phyloP scores from a whole-genome alignment of 2,329 filamentous ascomycete species.

The Claviceps sorghi region DNA sequence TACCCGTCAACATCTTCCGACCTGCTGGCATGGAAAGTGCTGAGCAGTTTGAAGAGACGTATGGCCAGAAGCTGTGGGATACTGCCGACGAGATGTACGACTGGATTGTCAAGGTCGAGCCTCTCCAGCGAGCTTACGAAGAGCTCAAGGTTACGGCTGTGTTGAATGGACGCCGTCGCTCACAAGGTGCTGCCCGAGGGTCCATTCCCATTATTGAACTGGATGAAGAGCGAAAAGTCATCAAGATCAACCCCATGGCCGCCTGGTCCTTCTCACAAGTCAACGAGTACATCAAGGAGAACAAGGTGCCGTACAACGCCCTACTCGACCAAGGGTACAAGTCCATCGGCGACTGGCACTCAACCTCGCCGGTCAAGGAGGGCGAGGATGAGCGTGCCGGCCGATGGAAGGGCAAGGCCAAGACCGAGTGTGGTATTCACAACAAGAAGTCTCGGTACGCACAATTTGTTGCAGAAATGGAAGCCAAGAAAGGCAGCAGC shows the following conservation, averaged over 20 bases:
- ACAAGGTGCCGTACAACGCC: constrained; percentile 86
- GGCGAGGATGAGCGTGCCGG: constrained; percentile 93
- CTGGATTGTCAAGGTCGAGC: constrained; percentile 95
- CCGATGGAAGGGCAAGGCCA: constrained; percentile 88
- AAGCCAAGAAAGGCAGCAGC: constrained; percentile 45
- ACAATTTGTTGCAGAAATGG: constrained; percentile 62
- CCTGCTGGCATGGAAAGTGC: constrained; percentile 60
- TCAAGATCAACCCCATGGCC: constrained; percentile 96
- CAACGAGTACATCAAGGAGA: constrained; percentile 68
- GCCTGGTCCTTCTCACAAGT: constrained; percentile 91
- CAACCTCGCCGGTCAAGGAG: constrained; percentile 74
- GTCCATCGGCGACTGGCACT: constrained; percentile 96
- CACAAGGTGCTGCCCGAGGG: constrained; percentile 84
- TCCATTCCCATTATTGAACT: constrained; percentile 84
- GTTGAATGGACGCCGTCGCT: constrained; percentile 78
- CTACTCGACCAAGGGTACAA: constrained; percentile 93
- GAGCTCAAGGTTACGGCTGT: constrained; percentile 81
- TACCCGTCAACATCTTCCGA: constrained; percentile 80
- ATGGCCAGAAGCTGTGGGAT: constrained; percentile 77
- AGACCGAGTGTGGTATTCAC: constrained; percentile 98
- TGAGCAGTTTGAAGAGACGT: constrained; percentile 65
- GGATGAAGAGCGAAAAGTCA: constrained; percentile 69
- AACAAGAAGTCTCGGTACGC: constrained; percentile 93
- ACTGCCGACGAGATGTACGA: constrained; percentile 81
- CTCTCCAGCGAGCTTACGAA: constrained; percentile 77